Evolutionary conservation across 768 basidiomycete genomes (phyloP).

Genomic region (Leccinum ochraceum): DNA sequence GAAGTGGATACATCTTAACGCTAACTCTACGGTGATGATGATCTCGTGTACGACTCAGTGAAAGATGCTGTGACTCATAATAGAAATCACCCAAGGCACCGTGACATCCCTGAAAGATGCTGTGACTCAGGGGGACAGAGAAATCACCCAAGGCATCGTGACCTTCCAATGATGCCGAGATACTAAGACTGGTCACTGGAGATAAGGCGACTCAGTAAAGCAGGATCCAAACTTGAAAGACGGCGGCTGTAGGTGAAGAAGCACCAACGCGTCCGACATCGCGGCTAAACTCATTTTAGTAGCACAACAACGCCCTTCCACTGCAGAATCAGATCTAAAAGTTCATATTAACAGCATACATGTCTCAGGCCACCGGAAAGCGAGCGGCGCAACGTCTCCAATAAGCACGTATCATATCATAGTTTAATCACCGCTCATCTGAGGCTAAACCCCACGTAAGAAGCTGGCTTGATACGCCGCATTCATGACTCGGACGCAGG

Average conservation of each 20-base stretch:
- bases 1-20: too few species aligned
- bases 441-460: neutral
- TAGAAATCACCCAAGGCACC: too few species aligned
- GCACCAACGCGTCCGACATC: neutral
- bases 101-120: too few species aligned
- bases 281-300: neutral
- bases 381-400: neutral
- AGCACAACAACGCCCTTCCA: neutral
- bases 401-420: neutral
- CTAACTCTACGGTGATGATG: too few species aligned
- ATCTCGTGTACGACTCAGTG: too few species aligned
- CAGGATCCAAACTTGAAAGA: neutral
- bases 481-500: neutral
- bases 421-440: constrained; percentile 1
- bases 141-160: too few species aligned
- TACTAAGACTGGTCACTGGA: too few species aligned
- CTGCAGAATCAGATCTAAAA: neutral
- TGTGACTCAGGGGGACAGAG: too few species aligned
- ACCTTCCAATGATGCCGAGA: too few species aligned
- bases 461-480: neutral
- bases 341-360: neutral
- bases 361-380: neutral
- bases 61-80: too few species aligned
- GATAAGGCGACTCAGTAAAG: neutral
- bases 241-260: neutral